Base-by-base conservation (phyloP, 371 early-diverging fungal species). In the Umbelopsis sp. region DNA sequence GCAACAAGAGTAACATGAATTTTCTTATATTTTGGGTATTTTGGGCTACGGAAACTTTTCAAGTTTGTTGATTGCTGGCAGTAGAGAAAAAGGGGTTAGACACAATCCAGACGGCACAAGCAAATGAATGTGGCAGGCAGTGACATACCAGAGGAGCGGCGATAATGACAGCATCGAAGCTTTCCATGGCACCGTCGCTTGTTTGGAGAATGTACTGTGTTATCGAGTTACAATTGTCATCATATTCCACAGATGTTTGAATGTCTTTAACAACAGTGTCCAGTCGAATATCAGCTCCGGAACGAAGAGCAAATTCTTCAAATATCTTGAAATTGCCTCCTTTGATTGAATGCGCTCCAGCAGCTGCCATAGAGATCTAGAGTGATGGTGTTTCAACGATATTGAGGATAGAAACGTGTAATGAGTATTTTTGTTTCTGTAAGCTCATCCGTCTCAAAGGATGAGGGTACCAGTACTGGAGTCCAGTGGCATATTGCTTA, bases 311-410 rank as follows among this genome's bases (percentile, higher is more conserved):
- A 78, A 89, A 90, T 7, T 85, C 80, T 65, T 90, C 88, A 80
- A 89, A 91, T 25, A 93, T 84, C 32, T 80, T 81, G 45, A 79
- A 85, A 69, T 93, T 93, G 5, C 93, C 93, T 7, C 78, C 87
- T 65, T 81, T 74, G n/a, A 89, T 74, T 10, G 83, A 75, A 66
- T 84, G 78, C 1, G 86, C 80, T n/a, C 85, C 82, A 25, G 78
- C 51, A 2, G 86, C 80, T 25, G 84, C 85, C 82, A 88, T 84
- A 5, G 87, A 80, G 16, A 89, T 74, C 76, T 77, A 57, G 41
- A 41, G 41, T 41, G 12, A 10, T 12, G 12, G 41, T 12, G 12
- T 7, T 41, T 7, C 2, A 41, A 41, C 41, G 7, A 7, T 12
- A 41, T 41, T 41, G 41, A 41, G 2, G 10, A 41, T 2, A 41